Evolutionary conservation across 2,329 filamentous ascomycete genomes (phyloP).

Genomic region (Xylariaceae sp.): DNA sequence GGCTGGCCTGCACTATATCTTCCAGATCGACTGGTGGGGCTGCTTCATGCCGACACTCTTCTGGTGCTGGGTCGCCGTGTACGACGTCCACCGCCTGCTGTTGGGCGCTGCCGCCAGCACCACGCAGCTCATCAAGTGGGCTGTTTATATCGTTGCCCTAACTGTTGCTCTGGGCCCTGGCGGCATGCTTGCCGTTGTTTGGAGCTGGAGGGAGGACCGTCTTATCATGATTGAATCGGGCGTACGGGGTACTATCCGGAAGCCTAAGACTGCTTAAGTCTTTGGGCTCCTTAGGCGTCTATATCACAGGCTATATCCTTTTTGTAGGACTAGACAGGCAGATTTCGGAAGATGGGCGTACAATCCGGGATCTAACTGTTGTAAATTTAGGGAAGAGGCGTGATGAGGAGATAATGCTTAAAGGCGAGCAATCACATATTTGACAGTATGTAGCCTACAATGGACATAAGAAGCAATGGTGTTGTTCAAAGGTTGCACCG

Average conservation of each 20-base stretch:
- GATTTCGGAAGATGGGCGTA: too few species aligned
- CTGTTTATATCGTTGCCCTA: slow-evolving; percentile 28
- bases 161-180: slow-evolving; percentile 37
- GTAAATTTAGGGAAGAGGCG: background rate
- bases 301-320: too few species aligned
- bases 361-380: background rate
- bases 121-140: slow-evolving; percentile 26
- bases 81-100: slow-evolving; percentile 35
- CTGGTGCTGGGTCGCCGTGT: slow-evolving; percentile 37
- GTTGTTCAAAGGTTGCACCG: background rate
- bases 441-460: background rate
- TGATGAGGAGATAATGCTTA: background rate
- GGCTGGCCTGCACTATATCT: slow-evolving; percentile 41
- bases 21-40: slow-evolving; percentile 40
- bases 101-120: slow-evolving; percentile 2
- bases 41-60: slow-evolving; percentile 35
- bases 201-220: slow-evolving; percentile 39
- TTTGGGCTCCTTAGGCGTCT: too few species aligned
- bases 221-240: slow-evolving; percentile 37
- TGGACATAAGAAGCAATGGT: background rate
- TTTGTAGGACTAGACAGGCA: too few species aligned
- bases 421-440: background rate
- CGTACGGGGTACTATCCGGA: slow-evolving; percentile 27
- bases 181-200: slow-evolving; percentile 33
- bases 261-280: slow-evolving; percentile 28